Evolutionary conservation across 2,329 filamentous ascomycete genomes (phyloP).

Genomic region (Xylaria sp.): DNA sequence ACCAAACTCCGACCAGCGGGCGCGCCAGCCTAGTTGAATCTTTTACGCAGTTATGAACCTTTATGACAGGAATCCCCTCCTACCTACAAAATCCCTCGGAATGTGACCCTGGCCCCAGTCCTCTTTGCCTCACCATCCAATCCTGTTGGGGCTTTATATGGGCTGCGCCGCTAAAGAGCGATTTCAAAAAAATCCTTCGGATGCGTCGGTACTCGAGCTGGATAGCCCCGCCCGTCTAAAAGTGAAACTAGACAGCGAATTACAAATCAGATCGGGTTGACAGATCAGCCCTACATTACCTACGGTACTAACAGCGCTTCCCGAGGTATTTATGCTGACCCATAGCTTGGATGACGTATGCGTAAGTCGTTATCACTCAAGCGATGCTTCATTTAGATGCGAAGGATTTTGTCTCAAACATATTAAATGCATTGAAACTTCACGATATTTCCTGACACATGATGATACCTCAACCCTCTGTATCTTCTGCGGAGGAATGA

Average conservation of each 20-base stretch:
- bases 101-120: slow-evolving; percentile 34
- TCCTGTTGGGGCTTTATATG: slow-evolving; percentile 28
- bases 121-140: slow-evolving; percentile 21
- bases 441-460: not conserved
- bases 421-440: slow-evolving; percentile 5
- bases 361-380: slow-evolving; percentile 8
- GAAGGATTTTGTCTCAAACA: not conserved
- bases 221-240: slow-evolving; percentile 16
- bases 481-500: not conserved
- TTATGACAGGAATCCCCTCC: slow-evolving; percentile 19
- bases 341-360: slow-evolving; percentile 9
- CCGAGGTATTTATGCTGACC: not conserved
- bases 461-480: slow-evolving; percentile 2
- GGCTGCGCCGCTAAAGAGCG: slow-evolving; percentile 25
- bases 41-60: slow-evolving; percentile 9
- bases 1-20: slow-evolving; percentile 18
- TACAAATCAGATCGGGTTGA: slow-evolving; percentile 28
- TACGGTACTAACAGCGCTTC: not conserved
- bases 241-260: slow-evolving; percentile 20
- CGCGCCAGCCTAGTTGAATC: slow-evolving; percentile 7
- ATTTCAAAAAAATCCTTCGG: slow-evolving; percentile 33
- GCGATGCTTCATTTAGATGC: not conserved
- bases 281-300: slow-evolving; percentile 22
- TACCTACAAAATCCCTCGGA: slow-evolving; percentile 27
- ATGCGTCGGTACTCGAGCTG: slow-evolving; percentile 32